Percentiles rank a stretch among this genome's conserved stretches.
Evolutionary conservation across 352 stramenopile species (phyloP).

Genomic region (Pythium monospermum): DNA sequence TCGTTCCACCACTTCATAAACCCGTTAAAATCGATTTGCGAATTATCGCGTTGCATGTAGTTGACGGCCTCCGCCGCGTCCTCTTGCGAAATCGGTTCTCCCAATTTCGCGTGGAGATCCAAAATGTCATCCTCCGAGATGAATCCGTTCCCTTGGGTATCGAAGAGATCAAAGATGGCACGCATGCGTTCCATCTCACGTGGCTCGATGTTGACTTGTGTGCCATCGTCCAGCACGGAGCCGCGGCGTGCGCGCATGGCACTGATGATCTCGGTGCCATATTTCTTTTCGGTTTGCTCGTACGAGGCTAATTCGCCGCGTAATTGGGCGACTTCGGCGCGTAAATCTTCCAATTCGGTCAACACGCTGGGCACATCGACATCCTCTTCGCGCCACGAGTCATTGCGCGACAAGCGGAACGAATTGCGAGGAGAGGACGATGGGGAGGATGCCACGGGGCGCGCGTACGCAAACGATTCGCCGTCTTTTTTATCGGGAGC

Average conservation of each 20-base stretch:
- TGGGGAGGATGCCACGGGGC: constrained; percentile 63
- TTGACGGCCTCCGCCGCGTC: constrained; percentile 66
- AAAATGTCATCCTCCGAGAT: constrained; percentile 74
- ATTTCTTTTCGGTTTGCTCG: constrained; percentile 77
- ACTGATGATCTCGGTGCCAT: constrained; percentile 49
- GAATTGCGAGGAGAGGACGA: constrained; percentile 46
- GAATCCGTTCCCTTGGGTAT: constrained; percentile 74
- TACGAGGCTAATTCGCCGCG: constrained; percentile 68
- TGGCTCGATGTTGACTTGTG: constrained; percentile 70
- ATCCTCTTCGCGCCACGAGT: constrained; percentile 81
- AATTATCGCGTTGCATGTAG: constrained; percentile 61
- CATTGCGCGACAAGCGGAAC: constrained; percentile 41
- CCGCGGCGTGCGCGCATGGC: constrained; percentile 51
- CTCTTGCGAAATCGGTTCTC: constrained; percentile 71
- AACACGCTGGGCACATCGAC: constrained; percentile 57
- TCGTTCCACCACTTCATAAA: constrained; percentile 91
- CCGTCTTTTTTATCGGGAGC: constrained; percentile 63
- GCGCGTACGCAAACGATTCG: constrained; percentile 54
- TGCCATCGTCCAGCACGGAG: constrained; percentile 72
- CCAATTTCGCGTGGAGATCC: constrained; percentile 77
- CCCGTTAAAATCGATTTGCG: constrained; percentile 80
- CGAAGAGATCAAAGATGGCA: constrained; percentile 79
- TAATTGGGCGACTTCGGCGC: constrained; percentile 62
- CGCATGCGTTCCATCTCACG: constrained; percentile 85
- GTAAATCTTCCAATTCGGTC: constrained; percentile 70